These are phyloP conservation scores for Sedum album DNA, from an alignment of 164 flowering plant genomes.

Conservation along the genomic window DNA sequence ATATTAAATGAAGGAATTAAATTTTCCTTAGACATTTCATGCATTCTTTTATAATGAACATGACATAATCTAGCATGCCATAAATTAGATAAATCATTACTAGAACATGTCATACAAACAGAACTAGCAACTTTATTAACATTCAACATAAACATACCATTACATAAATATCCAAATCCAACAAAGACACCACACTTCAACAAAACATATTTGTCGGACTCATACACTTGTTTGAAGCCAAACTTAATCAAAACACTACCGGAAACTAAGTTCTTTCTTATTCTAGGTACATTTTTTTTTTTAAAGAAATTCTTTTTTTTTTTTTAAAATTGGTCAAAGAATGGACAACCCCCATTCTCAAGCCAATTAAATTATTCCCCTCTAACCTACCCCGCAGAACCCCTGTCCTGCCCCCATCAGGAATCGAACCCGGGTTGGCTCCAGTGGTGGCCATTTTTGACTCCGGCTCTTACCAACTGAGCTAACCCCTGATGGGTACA, in stretches of 20 bases:
- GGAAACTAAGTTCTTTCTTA: not conserved
- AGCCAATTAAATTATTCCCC: no score
- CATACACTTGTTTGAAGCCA: not conserved
- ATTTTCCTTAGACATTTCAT: not conserved
- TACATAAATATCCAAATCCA: not conserved
- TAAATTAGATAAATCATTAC: not conserved
- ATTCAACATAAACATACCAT: not conserved
- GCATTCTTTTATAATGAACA: not conserved
- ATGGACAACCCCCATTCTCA: no score
- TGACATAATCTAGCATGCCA: constrained; percentile 9
- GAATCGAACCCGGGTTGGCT: no score
- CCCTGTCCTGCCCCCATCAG: no score
- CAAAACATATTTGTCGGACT: constrained; percentile 10
- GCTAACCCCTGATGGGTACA: no score
- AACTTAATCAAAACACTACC: not conserved
- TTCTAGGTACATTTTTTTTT: no score
- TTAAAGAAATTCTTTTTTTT: no score
- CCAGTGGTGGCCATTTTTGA: no score
- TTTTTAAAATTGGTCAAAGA: no score
- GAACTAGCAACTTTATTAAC: not conserved
- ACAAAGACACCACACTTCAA: constrained; percentile 11
- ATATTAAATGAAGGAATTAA: not conserved
- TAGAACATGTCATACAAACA: not conserved
- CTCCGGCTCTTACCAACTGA: no score
- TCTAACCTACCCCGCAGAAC: no score